A percentile compares a stretch with the other conserved stretches of the same genome.
Evolutionary conservation across 2,329 filamentous ascomycete species (phyloP).

Genomic region (Tolypocladium album): DNA sequence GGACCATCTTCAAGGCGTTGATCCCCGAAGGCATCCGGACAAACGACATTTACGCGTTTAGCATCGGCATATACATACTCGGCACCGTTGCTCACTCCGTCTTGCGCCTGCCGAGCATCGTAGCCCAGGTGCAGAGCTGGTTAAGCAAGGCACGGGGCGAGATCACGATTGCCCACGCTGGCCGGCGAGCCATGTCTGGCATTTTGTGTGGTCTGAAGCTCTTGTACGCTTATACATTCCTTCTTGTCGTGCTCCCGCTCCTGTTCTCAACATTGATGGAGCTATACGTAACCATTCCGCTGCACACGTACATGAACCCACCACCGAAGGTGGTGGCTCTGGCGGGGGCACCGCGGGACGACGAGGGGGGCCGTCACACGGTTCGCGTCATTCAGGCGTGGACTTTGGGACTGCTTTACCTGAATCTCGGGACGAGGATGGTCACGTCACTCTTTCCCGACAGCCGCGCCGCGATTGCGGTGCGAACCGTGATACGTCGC

Average conservation of each 20-base stretch:
- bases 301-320: constrained; percentile 65
- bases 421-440: constrained; percentile 66
- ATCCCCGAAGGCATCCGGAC: constrained; percentile 63
- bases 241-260: constrained; percentile 71
- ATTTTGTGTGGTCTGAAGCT: constrained; percentile 33
- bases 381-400: constrained; percentile 87
- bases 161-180: constrained; percentile 10
- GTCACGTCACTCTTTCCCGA: constrained; percentile 57
- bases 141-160: constrained; percentile 10
- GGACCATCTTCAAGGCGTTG: constrained; percentile 61
- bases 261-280: constrained; percentile 73
- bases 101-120: constrained; percentile 36
- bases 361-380: constrained; percentile 42
- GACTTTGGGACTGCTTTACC: constrained; percentile 84
- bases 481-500: constrained; percentile 60
- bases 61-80: constrained; percentile 74
- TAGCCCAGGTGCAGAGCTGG: constrained; percentile 20
- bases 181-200: constrained; percentile 15
- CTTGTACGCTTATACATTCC: constrained; percentile 63
- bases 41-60: constrained; percentile 96
- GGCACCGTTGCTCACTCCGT: constrained; percentile 55
- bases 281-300: constrained; percentile 76
- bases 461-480: constrained; percentile 62
- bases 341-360: constrained; percentile 11
- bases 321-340: constrained; percentile 14